Conservation (phyloP, 2,329 filamentous ascomycete species). For the Trichoderma sp. region DNA sequence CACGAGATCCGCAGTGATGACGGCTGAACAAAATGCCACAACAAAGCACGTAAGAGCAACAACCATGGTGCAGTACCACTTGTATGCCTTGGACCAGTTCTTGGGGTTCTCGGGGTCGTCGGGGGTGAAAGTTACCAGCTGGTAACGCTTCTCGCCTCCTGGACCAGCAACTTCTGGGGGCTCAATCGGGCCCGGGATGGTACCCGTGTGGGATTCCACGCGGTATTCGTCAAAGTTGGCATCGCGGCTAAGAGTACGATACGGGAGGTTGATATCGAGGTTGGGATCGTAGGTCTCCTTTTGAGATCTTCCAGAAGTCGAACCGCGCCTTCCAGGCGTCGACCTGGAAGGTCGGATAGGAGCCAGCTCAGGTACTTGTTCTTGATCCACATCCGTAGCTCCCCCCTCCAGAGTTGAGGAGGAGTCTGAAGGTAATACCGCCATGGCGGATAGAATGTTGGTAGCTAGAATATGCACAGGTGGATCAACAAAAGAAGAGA, state of each 20-base stretch:
- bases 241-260: slow-evolving; percentile 57
- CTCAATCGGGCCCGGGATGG: slow-evolving; percentile 49
- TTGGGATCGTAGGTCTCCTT: slow-evolving; percentile 40
- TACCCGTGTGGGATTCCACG: slow-evolving; percentile 57
- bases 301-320: background rate
- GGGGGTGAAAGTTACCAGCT: slow-evolving; percentile 62
- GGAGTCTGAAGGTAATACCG: background rate
- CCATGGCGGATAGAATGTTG: background rate
- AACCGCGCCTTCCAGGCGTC: background rate
- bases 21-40: slow-evolving; percentile 66
- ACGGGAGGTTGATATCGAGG: slow-evolving; percentile 58
- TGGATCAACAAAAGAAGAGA: background rate
- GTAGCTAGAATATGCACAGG: background rate
- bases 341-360: slow-evolving; percentile 3
- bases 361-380: background rate
- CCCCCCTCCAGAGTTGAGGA: background rate
- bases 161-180: slow-evolving; percentile 26
- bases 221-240: slow-evolving; percentile 67
- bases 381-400: background rate
- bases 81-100: slow-evolving; percentile 75
- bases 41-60: slow-evolving; percentile 75
- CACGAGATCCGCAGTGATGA: slow-evolving; percentile 72
- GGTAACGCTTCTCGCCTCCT: slow-evolving; percentile 36
- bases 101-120: slow-evolving; percentile 77
- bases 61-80: slow-evolving; percentile 84